Evolutionary conservation across 441 rosid species (phyloP).

Genomic region (Lepidium campestre): DNA sequence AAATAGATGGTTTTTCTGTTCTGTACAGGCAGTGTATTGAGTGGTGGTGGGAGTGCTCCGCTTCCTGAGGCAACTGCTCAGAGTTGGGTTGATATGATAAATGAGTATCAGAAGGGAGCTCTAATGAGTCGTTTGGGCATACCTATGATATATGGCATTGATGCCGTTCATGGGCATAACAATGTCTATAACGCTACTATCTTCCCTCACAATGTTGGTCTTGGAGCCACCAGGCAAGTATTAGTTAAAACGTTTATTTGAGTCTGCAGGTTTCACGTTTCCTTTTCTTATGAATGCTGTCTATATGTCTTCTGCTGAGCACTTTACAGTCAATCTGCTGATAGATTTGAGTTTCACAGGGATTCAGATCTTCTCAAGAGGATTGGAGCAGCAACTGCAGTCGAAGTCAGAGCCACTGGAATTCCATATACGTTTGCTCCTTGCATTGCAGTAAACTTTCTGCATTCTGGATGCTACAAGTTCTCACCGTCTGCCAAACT

Average conservation of each 20-base stretch:
- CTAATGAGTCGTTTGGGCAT: conserved; percentile 51
- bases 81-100: conserved; percentile 58
- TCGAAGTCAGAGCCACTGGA: conserved; percentile 71
- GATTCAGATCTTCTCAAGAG: conserved; percentile 57
- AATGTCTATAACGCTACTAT: conserved; percentile 52
- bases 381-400: conserved; percentile 71
- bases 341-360: conserved; percentile 28
- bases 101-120: conserved; percentile 50
- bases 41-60: conserved; percentile 65
- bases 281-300: background rate
- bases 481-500: background rate
- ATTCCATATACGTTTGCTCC: conserved; percentile 71
- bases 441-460: conserved; percentile 53
- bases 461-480: background rate
- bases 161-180: conserved; percentile 59
- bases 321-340: background rate
- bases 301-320: background rate
- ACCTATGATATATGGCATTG: conserved; percentile 63
- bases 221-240: conserved; percentile 58
- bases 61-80: conserved; percentile 53
- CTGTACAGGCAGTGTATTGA: conserved; percentile 47
- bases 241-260: background rate
- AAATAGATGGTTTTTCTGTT: background rate
- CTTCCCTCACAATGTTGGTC: conserved; percentile 63
- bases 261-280: conserved; percentile 1